Base-by-base conservation (phyloP, 495 filamentous ascomycete genomes). In the Aspergillus mulundensis region DNA sequence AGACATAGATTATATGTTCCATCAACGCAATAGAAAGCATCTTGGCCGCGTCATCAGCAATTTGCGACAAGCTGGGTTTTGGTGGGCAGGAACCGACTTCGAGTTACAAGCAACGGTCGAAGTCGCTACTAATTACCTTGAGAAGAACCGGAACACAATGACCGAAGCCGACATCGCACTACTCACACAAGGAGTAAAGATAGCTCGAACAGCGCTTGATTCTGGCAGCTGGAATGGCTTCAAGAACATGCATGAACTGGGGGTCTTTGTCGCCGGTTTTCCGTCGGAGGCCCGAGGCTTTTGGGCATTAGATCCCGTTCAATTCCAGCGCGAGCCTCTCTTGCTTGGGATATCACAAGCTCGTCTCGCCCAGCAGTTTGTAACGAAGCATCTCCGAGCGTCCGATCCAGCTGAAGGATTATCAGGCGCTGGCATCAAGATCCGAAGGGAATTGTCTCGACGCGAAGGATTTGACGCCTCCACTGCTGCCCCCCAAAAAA, bases 1-100 rank as follows among this genome's bases (percentile, higher is more conserved):
- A 6, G 93, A 91, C 61, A 75, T 78, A 28, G 93, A 97, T 64
- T 97, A 96, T 62, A 86, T 97, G 63, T 96, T 96, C 61, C 85
- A 95, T 52, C 78, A 83, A 0, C 81, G 78, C 7, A 92, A 90
- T 62, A 69, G 80, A 21, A 84, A 81, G 39, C 71, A 77, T 47
- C 73, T 96, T 0, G 71, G 81, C 42, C 71, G 81, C 25, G 75
- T 93, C 0, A 85, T 93, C 14, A 79, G 77, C 49, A 96, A 97
- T 65, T 72, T 97, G 28, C 79, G 88, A 21, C 88, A 95, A 63
- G 85, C 89, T n/a, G 87, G 87, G 39, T 95, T 96, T 63, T 94
- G 91, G 73, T 96, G 92, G 78, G 86, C 86, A 8, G 90, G 91
- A 34, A 90, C 88, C 55, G 83, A 84, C 0, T 74, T 76, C 12